phyloP scores from a whole-genome alignment of 441 rosid species.

The Biscutella auriculata region DNA sequence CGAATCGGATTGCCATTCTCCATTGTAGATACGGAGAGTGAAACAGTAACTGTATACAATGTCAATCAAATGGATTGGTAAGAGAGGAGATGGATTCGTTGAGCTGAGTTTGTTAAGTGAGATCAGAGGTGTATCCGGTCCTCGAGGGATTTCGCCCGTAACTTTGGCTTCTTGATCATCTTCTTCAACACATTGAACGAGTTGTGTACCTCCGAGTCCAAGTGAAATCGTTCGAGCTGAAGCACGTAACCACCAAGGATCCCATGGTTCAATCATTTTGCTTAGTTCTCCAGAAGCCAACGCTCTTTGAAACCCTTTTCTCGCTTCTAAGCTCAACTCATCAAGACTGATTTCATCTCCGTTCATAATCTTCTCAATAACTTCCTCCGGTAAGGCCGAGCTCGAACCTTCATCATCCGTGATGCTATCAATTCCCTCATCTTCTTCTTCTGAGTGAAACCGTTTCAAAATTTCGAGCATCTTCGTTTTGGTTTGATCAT shows the following conservation, averaged over 20 bases:
- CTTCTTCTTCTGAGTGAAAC: slow-evolving; percentile 46
- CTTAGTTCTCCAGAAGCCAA: slow-evolving; percentile 75
- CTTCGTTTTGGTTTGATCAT: slow-evolving; percentile 49
- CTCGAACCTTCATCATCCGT: slow-evolving; percentile 31
- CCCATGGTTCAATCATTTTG: slow-evolving; percentile 85
- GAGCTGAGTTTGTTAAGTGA: slow-evolving; percentile 47
- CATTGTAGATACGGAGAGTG: slow-evolving; percentile 69
- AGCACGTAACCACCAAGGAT: slow-evolving; percentile 89
- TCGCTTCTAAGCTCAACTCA: slow-evolving; percentile 62
- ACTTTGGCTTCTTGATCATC: slow-evolving; percentile 18
- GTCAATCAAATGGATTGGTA: slow-evolving; percentile 64
- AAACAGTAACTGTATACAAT: slow-evolving; percentile 67
- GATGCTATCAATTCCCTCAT: slow-evolving; percentile 24
- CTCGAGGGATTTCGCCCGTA: slow-evolving; percentile 47
- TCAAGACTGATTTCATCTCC: slow-evolving; percentile 51
- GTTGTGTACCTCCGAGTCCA: slow-evolving; percentile 47
- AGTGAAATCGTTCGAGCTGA: slow-evolving; percentile 51
- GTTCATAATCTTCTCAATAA: slow-evolving; percentile 44
- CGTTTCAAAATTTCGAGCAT: slow-evolving; percentile 75
- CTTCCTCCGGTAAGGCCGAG: slow-evolving; percentile 50
- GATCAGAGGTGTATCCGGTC: slow-evolving; percentile 50
- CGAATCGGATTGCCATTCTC: slow-evolving; percentile 78
- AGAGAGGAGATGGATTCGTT: slow-evolving; percentile 54
- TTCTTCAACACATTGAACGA: slow-evolving; percentile 40
- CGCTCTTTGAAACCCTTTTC: slow-evolving; percentile 66